Evolutionary conservation across 768 basidiomycete species (phyloP), one percentile per base, ranked within the genome.

Genomic region (Suillus subluteus): DNA sequence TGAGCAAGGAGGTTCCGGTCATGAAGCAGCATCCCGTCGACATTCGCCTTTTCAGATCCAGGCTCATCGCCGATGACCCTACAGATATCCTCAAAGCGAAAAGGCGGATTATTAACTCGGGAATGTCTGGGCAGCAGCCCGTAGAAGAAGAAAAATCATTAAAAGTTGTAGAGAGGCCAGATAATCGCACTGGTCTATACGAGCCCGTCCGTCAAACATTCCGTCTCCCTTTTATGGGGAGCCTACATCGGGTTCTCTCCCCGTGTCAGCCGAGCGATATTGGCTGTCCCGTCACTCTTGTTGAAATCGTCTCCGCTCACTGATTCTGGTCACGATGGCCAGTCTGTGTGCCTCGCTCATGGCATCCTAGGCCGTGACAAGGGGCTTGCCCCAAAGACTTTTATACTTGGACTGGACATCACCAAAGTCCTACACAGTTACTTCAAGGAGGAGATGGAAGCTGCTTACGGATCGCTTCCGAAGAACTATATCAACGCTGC

Each of bases 21-120:
- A 37, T 40, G 37, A 40, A 61, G n/a, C 58, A 61, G 38, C 58
- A 61, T 37, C 58, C 58, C 21, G 58, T 59, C 32, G 58, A 59
- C 32, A 59, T 59, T 11, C 58, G 32, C 35, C 58, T 61, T 15
- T 32, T 43, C 9, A 40, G 12, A 61, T 18, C 58, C 13, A 61
- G 13, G 26, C 58, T 61, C 35, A 40, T 61, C 43, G 21, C 9
- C 4, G 38, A 40, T 23, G 58, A 61, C 43, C 58, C 58, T 21
- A 61, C 37, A 30, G 37, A 61, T 37, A 61, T 40, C 58, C 37
- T 40, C n/a, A 61, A 61, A 43, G 37, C 58, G 35, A 61, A 37
- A 18, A 61, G 23, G 43, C 58, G 37, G 3, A 35, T 23, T 8
- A 23, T 21, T 32, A 37, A n/a, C 37, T 7, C 44, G 0, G 8